phyloP scores from a whole-genome alignment of 306 rosid species.

The Purshia tridentata region DNA sequence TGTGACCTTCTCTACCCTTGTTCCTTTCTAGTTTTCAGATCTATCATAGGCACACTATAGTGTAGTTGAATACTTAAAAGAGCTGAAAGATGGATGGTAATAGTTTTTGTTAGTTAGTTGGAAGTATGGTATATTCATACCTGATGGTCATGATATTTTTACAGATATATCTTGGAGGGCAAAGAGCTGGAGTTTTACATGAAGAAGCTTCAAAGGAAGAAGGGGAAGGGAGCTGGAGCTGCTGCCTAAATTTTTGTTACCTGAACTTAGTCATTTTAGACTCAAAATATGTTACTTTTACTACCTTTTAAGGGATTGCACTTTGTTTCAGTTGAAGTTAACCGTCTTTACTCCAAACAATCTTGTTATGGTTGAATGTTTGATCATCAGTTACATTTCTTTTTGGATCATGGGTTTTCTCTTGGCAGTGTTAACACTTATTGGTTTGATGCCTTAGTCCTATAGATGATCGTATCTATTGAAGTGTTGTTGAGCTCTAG shows the following conservation, averaged over 20 bases:
- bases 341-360: not conserved
- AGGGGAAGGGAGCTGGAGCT: conserved; percentile 30
- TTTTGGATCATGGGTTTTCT: not conserved
- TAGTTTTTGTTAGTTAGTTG: not conserved
- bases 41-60: too few species aligned
- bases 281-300: not conserved
- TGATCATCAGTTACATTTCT: not conserved
- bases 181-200: conserved; percentile 38
- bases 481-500: too few species aligned
- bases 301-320: not conserved
- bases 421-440: too few species aligned
- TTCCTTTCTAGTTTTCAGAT: not conserved
- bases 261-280: not conserved
- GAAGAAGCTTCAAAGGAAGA: conserved; percentile 41
- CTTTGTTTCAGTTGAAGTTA: not conserved
- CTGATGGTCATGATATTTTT: not conserved
- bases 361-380: conserved; percentile 10
- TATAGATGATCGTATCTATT: too few species aligned
- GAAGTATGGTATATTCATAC: not conserved
- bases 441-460: too few species aligned
- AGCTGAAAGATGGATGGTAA: not conserved
- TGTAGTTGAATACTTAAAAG: not conserved
- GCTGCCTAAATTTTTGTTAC: conserved; percentile 22
- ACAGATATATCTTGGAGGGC: conserved; percentile 39
- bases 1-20: not conserved